Percentiles rank a stretch among this genome's conserved stretches.
Conservation (phyloP, 495 filamentous ascomycete genomes). For the Trichocladium antarcticum region DNA sequence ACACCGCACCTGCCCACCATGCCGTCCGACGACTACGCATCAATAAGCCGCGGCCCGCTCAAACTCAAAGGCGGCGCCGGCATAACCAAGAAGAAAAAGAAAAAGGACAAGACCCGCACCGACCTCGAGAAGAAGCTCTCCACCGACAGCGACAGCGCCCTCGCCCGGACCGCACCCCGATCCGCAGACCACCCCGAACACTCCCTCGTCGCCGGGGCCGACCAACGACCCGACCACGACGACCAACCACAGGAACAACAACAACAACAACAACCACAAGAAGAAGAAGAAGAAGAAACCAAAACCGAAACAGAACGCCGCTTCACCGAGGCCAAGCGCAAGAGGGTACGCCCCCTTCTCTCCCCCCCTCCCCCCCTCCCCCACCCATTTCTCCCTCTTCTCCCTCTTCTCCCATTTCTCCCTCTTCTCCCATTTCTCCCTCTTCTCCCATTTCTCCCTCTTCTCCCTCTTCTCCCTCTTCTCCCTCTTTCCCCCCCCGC, state of each 20-base stretch:
- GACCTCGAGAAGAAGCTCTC: constrained; percentile 31
- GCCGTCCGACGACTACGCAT: constrained; percentile 59
- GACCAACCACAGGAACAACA: background rate
- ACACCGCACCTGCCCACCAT: constrained; percentile 24
- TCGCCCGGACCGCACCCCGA: background rate
- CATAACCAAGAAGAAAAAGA: constrained; percentile 52
- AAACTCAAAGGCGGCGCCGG: constrained; percentile 69
- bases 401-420: too few species aligned
- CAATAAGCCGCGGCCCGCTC: constrained; percentile 53
- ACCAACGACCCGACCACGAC: background rate
- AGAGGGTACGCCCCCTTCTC: constrained; percentile 55
- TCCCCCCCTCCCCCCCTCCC: background rate
- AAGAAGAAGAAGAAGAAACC: constrained; percentile 17
- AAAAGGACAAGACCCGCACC: constrained; percentile 33
- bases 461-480: too few species aligned
- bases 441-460: too few species aligned
- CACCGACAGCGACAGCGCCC: constrained; percentile 10
- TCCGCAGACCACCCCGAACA: background rate
- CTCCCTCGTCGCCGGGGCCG: background rate
- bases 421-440: too few species aligned
- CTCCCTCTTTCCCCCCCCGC: too few species aligned
- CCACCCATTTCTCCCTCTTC: background rate
- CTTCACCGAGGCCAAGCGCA: constrained; percentile 67
- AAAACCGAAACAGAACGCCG: constrained; percentile 84
- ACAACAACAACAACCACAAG: constrained; percentile 9